Base-by-base conservation (phyloP, 495 filamentous ascomycete genomes). In the Aspergillus ellipticus region DNA sequence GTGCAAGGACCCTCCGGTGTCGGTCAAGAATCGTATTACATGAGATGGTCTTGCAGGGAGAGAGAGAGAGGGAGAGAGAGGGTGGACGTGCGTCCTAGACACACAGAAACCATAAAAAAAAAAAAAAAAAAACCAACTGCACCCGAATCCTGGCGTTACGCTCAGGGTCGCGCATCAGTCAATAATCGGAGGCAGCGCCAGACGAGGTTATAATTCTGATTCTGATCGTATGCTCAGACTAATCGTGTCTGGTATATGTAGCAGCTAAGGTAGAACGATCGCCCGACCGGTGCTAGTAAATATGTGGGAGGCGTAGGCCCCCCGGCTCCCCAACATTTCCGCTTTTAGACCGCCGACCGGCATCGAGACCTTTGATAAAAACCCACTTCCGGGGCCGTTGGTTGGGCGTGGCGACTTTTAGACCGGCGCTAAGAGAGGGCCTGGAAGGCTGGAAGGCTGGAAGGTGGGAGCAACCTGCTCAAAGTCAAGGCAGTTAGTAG, bases 361-460 rank as follows among this genome's bases (percentile, higher is more conserved):
- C 35, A 13, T 39, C 35, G 24, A 28, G 24, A 7, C 24, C 42
- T 45, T 48, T 28, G 24, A 22, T 3, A 28, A 21, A 29, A 39
- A 39, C 13, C 35, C 45, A 48, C 24, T 28, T 48, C 16, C 17
- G 45, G 20, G 45, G 4, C 43, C 24, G 51, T 46, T 60, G 58
- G 58, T 60, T 60, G 58, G 58, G 28, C 42, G 49, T 31, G 22
- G 45, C 45, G 45, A 48, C 13, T 28, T 48, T 48, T 48, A 29
- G 45, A 48, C 28, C 31, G 31, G 49, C 43, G 53, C 53, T 53
- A 53, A 53, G n/a, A 19, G 19, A 51, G 48, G 39, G 53, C 42
- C 58, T 60, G 49, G 53, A 56, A 45, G 48, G 46, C 42, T 42
- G 37, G 42, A 22, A 31, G 46, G 11, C 42, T n/a, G 42, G 16